Base-by-base conservation (phyloP, 202 grass and related monocot genomes). In the Setaria viridis region DNA sequence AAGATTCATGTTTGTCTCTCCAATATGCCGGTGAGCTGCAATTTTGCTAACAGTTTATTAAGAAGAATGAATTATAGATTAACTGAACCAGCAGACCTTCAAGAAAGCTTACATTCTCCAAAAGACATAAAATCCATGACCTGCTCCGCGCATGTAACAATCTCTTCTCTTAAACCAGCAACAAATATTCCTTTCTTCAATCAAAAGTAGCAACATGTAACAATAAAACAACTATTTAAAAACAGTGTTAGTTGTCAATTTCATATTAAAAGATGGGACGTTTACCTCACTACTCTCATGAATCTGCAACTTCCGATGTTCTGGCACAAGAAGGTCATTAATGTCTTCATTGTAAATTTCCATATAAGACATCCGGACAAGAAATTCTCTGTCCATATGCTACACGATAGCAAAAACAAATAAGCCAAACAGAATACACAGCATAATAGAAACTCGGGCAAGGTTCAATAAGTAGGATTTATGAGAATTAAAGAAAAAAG, bases 311-410 rank as follows among this genome's bases (percentile, higher is more conserved):
- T 98, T 98, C 5, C 96, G 88, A 82, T 98, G 96, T 86, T 98
- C 96, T 59, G 96, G 96, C 21, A 89, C 96, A 76, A 98, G 84
- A 73, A 98, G 85, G 54, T 95, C 96, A 85, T 98, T 98, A 69
- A 98, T 98, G 57, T 95, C 96, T 85, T 98, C 93, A 88, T 95
- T 95, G 62, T 95, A 98, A 39, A 98, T 98, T 84, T 98, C 95
- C 95, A 98, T 95, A 70, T 98, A 98, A 63, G 93, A 98, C 96
- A 98, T 95, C 6, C 93, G 91, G 59, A 98, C 80, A 89, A 98
- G 90, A 49, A 98, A 98, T 69, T 98, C 96, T 79, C 96, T 88
- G 56, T 94, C 89, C 74, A 81, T 83, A 78, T 95, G 88, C 96
- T 98, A 87, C 67, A 90, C 8, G 25, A 88, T 56, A 71, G 72